phyloP scores from a whole-genome alignment of 2,329 filamentous ascomycete species.

The Exophiala aquamarina region DNA sequence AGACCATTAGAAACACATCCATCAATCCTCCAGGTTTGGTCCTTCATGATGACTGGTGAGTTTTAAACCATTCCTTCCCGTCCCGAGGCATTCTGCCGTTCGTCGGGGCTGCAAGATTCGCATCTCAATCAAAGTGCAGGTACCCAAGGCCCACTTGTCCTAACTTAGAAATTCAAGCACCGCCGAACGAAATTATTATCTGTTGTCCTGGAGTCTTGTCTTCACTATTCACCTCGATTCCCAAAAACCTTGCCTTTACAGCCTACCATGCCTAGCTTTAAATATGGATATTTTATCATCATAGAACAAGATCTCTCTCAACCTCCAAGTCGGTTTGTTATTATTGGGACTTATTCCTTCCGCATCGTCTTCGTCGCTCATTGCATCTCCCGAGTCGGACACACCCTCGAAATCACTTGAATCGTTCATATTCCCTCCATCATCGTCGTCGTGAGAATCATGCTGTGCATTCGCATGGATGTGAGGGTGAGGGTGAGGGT shows the following conservation, averaged over 20 bases:
- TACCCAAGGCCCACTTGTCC: no score
- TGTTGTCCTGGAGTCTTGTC: no score
- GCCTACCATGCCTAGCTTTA: conserved; percentile 66
- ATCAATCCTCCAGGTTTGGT: no score
- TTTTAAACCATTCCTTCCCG: no score
- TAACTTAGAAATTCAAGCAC: no score
- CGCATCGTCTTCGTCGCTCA: conserved; percentile 52
- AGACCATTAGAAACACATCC: no score
- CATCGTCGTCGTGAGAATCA: conserved; percentile 34
- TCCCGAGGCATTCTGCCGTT: no score
- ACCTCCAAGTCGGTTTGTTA: conserved; percentile 49
- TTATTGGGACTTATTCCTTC: conserved; percentile 43
- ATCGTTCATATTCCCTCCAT: conserved; percentile 38
- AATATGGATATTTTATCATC: conserved; percentile 82
- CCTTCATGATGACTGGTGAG: no score
- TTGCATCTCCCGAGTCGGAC: conserved; percentile 39
- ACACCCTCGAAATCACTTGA: conserved; percentile 32
- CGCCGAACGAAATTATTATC: no score
- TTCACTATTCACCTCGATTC: background rate
- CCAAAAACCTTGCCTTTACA: conserved; percentile 30
- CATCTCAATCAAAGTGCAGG: no score
- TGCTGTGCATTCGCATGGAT: conserved; percentile 38
- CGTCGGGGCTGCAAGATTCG: no score
- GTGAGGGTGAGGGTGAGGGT: conserved; percentile 7
- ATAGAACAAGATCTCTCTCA: conserved; percentile 80